Evolutionary conservation across 2,329 filamentous ascomycete species (phyloP), one percentile per base, ranked within the genome.

Genomic region (Amesomyces nigricolor): DNA sequence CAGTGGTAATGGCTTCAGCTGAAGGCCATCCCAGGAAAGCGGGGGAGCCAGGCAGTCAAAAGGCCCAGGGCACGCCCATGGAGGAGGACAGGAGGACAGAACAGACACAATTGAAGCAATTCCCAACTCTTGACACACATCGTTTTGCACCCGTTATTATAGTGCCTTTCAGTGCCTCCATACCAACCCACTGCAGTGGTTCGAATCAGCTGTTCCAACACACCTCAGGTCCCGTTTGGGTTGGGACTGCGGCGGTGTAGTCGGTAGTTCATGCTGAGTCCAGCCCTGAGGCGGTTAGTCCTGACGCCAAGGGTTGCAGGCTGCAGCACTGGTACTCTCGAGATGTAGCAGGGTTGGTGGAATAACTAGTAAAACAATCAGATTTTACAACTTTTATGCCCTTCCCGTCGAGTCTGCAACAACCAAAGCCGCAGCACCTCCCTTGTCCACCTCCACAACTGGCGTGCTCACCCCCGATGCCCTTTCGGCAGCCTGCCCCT

Each of bases 181-280:
- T n/a, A n/a, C n/a, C n/a, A n/a, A n/a, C n/a, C n/a, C n/a, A n/a
- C n/a, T n/a, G n/a, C n/a, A n/a, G n/a, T n/a, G n/a, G n/a, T n/a
- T n/a, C n/a, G n/a, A n/a, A n/a, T n/a, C n/a, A n/a, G n/a, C n/a
- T n/a, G n/a, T n/a, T n/a, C n/a, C n/a, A n/a, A n/a, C n/a, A n/a
- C 53, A 67, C 60, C 8, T 67, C 66, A 22, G 54, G 61, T 22
- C 64, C 67, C 1, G 46, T 70, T 16, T 70, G 68, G 69, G 59
- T 71, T 56, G 69, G 69, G 2, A 67, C 67, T 1, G 48, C 55
- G 42, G 30, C 22, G 11, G 48, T 55, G 17, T 57, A 47, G 35
- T 2, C 4, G 5, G 17, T 8, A 19, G 17, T 19, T 5, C 40
- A 9, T 7, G 17, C 5, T 43, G 14, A 5, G 8, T n/a, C 9